A percentile compares a stretch with the other conserved stretches of the same genome.
phyloP scores from a whole-genome alignment of 257 asterid species.

The Dorcoceras hygrometricum region DNA sequence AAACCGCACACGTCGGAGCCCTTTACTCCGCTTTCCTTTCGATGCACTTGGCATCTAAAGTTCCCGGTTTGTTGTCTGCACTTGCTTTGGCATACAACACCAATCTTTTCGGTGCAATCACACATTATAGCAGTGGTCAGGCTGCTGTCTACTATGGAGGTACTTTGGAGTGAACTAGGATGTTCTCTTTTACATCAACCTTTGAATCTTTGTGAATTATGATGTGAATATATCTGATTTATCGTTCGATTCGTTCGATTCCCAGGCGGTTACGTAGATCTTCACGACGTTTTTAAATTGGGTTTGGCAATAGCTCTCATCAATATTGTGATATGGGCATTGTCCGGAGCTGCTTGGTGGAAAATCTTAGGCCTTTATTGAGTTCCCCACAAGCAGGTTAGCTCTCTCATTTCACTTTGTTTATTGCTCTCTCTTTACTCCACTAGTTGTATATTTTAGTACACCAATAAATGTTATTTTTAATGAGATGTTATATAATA shows the following conservation, averaged over 20 bases:
- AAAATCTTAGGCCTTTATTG: conserved; percentile 79
- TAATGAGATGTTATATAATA: too few species aligned
- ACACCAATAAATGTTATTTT: too few species aligned
- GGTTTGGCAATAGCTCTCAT: conserved; percentile 64
- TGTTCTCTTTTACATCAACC: neutral
- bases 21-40: conserved; percentile 78
- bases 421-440: neutral
- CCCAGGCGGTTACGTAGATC: conserved; percentile 80
- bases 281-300: conserved; percentile 50
- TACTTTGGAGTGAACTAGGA: conserved; percentile 17
- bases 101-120: conserved; percentile 75
- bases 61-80: conserved; percentile 52
- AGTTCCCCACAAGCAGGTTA: conserved; percentile 26
- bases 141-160: conserved; percentile 91
- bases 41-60: conserved; percentile 65
- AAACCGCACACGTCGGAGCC: conserved; percentile 94
- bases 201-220: neutral
- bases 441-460: too few species aligned
- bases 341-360: conserved; percentile 85
- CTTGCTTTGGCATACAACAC: conserved; percentile 65
- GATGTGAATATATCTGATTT: neutral
- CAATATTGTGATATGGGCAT: conserved; percentile 55
- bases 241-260: conserved; percentile 9
- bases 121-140: conserved; percentile 94
- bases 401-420: neutral